phyloP scores from a whole-genome alignment of 495 filamentous ascomycete genomes.

The Penicillium antarcticum region DNA sequence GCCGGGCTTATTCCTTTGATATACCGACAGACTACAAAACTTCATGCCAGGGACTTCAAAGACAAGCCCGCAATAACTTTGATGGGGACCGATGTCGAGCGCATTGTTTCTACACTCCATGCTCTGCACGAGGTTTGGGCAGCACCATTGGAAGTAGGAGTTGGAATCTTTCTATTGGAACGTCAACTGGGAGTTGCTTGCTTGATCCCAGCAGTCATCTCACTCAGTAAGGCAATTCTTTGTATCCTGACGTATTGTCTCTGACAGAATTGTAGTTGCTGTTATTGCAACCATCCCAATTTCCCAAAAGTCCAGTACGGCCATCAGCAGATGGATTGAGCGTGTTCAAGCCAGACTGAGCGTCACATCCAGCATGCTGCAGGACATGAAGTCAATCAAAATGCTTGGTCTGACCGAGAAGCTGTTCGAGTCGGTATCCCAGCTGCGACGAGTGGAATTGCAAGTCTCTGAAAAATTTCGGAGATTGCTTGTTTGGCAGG shows the following conservation, averaged over 20 bases:
- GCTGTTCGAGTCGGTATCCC: constrained; percentile 10
- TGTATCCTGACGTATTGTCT: constrained; percentile 6
- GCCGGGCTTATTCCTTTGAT: constrained; percentile 42
- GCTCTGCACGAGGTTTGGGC: constrained; percentile 50
- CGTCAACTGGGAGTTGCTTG: constrained; percentile 44
- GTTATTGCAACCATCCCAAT: constrained; percentile 11
- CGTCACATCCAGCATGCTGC: constrained; percentile 32
- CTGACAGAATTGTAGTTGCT: constrained; percentile 8
- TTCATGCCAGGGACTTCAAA: constrained; percentile 18
- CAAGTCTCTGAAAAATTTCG: constrained; percentile 16
- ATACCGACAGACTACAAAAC: constrained; percentile 28
- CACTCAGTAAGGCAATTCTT: constrained; percentile 29
- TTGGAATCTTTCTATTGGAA: constrained; percentile 52
- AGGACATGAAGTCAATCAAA: constrained; percentile 41
- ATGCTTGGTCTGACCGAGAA: constrained; percentile 33
- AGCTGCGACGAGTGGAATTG: constrained; percentile 9
- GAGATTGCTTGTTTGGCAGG: constrained; percentile 8
- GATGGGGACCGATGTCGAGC: constrained; percentile 53
- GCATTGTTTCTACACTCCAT: constrained; percentile 30
- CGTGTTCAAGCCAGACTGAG: constrained; percentile 30
- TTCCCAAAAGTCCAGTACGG: constrained; percentile 3
- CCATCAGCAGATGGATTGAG: constrained; percentile 35
- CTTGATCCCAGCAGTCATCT: constrained; percentile 43
- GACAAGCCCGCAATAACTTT: constrained; percentile 48
- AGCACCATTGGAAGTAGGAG: constrained; percentile 43